A percentile compares a stretch with the other conserved stretches of the same genome.
These are phyloP conservation scores for Vigna hirtella DNA, from an alignment of 306 rosid species.

Conservation along the genomic window DNA sequence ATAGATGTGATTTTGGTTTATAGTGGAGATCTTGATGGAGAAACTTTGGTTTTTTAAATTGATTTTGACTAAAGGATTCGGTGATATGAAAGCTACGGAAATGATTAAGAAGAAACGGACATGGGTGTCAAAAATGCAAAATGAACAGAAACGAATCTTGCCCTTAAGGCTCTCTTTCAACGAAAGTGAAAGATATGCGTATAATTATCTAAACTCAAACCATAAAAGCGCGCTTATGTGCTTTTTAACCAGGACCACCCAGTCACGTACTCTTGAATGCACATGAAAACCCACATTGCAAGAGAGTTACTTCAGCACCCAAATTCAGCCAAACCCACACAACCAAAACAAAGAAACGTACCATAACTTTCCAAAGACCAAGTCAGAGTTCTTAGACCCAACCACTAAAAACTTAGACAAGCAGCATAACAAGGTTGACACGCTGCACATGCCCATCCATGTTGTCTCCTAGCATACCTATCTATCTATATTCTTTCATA, in stretches of 20 bases:
- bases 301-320: background rate
- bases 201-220: conserved; percentile 28
- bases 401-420: background rate
- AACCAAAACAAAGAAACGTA: background rate
- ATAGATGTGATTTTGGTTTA: conserved; percentile 20
- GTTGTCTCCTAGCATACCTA: background rate
- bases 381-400: conserved; percentile 21
- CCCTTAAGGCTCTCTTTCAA: background rate
- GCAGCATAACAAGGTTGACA: conserved; percentile 28
- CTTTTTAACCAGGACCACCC: conserved; percentile 27
- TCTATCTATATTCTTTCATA: background rate
- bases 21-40: background rate
- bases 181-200: conserved; percentile 35
- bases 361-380: background rate
- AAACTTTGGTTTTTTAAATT: conserved; percentile 33
- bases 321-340: conserved; percentile 3
- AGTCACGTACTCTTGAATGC: conserved; percentile 4
- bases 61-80: conserved; percentile 48
- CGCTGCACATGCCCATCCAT: conserved; percentile 15
- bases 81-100: conserved; percentile 48
- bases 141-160: conserved; percentile 20
- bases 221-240: conserved; percentile 22
- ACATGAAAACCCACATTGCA: background rate
- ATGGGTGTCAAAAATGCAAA: conserved; percentile 38
- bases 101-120: conserved; percentile 43